phyloP scores from a whole-genome alignment of 2,329 filamentous ascomycete species.

The Alternaria hordeiaustralica region DNA sequence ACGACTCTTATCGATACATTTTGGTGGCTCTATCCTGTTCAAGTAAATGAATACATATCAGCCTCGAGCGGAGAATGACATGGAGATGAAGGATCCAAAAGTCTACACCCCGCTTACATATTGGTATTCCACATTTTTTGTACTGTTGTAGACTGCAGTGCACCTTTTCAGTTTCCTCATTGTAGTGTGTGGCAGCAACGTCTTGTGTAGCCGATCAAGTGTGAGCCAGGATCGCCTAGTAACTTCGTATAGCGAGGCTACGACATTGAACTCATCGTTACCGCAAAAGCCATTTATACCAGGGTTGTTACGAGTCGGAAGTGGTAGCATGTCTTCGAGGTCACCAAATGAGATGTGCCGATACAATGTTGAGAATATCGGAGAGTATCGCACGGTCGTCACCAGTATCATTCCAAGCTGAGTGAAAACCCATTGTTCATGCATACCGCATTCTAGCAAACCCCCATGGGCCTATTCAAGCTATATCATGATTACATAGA shows the following conservation, averaged over 20 bases:
- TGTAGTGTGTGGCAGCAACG: neutral
- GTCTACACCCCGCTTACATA: neutral
- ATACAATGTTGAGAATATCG: neutral
- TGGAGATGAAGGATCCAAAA: neutral
- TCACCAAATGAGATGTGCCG: neutral
- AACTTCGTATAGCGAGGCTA: neutral
- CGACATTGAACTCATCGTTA: neutral
- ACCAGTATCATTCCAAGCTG: neutral
- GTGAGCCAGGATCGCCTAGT: neutral
- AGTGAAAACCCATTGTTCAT: neutral
- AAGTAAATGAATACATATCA: neutral
- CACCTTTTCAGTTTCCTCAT: neutral
- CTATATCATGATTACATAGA: neutral
- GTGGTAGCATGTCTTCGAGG: neutral
- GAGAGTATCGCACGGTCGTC: neutral
- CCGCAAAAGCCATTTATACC: neutral
- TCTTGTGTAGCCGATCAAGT: neutral
- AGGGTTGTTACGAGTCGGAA: neutral
- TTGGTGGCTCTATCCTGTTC: neutral
- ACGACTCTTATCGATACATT: neutral
- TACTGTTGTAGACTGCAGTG: neutral
- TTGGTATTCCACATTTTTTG: neutral
- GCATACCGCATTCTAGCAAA: neutral
- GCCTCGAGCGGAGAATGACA: neutral
- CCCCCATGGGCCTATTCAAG: neutral